Percentiles rank a stretch among this genome's conserved stretches.
phyloP scores from a whole-genome alignment of 2,329 filamentous ascomycete species.

The Cercospora beticola region DNA sequence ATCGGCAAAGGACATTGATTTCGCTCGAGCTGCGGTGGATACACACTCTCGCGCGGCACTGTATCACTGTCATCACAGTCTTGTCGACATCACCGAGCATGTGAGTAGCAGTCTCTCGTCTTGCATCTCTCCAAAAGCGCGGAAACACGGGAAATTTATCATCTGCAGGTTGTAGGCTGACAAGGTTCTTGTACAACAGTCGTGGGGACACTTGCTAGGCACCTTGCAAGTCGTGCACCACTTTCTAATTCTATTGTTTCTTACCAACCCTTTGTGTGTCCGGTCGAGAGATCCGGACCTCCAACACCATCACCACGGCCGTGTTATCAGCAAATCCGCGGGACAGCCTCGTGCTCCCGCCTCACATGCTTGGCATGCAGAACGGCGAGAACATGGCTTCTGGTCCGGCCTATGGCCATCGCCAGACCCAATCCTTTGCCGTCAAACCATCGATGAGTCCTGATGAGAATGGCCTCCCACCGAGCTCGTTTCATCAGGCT shows the following conservation, averaged over 20 bases:
- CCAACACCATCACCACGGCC: slow-evolving; percentile 66
- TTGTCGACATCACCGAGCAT: slow-evolving; percentile 10
- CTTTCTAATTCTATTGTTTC: slow-evolving; percentile 19
- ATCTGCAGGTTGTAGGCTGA: not conserved
- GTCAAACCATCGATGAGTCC: slow-evolving; percentile 68
- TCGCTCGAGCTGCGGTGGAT: slow-evolving; percentile 15
- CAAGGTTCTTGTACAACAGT: slow-evolving; percentile 3
- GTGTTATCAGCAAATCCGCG: slow-evolving; percentile 72
- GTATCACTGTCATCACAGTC: slow-evolving; percentile 12
- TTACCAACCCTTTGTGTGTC: slow-evolving; percentile 15
- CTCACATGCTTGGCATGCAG: slow-evolving; percentile 89
- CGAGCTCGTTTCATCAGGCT: slow-evolving; percentile 88
- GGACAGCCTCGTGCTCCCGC: slow-evolving; percentile 81
- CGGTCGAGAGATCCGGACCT: slow-evolving; percentile 29
- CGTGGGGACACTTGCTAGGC: slow-evolving; percentile 18
- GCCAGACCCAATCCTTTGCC: slow-evolving; percentile 64
- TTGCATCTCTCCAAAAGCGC: not conserved
- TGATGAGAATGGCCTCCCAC: slow-evolving; percentile 84
- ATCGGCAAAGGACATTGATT: slow-evolving; percentile 11
- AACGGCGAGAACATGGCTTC: slow-evolving; percentile 68
- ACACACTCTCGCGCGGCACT: slow-evolving; percentile 17
- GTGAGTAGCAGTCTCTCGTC: slow-evolving; percentile 14
- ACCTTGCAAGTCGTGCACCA: slow-evolving; percentile 18
- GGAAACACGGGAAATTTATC: not conserved
- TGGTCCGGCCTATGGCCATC: slow-evolving; percentile 54